Evolutionary conservation across 148 eudicot species (phyloP).

Genomic region (Rhododendron vialii): DNA sequence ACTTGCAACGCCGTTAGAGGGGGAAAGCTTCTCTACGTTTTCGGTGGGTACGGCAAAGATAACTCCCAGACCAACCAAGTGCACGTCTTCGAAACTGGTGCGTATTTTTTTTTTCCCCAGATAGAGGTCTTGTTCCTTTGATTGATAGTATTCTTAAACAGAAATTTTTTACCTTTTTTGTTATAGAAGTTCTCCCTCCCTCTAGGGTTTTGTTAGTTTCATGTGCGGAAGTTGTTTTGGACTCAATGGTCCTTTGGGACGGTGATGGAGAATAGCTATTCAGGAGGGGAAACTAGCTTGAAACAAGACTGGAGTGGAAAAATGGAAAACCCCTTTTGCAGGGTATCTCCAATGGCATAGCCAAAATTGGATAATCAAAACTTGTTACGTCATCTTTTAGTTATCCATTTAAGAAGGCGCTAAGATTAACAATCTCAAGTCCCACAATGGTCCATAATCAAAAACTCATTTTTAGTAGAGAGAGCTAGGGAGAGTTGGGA

Average conservation of each 20-base stretch:
- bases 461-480: neutral
- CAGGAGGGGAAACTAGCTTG: neutral
- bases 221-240: neutral
- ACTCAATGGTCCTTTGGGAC: neutral
- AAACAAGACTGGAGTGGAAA: neutral
- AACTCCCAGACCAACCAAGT: constrained; percentile 75
- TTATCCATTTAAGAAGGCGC: neutral
- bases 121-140: neutral
- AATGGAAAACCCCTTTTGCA: neutral
- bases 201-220: constrained; percentile 1
- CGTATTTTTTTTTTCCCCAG: neutral
- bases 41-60: constrained; percentile 78
- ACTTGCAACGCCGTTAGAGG: constrained; percentile 83
- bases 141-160: neutral
- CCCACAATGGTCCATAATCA: neutral
- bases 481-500: neutral
- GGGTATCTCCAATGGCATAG: neutral
- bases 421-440: no score
- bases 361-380: neutral
- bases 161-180: neutral
- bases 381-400: neutral
- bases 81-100: constrained; percentile 82
- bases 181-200: neutral
- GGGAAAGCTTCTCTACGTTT: constrained; percentile 71
- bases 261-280: neutral